Conservation (phyloP, 2,329 filamentous ascomycete species). For the Aureobasidium sp. region DNA sequence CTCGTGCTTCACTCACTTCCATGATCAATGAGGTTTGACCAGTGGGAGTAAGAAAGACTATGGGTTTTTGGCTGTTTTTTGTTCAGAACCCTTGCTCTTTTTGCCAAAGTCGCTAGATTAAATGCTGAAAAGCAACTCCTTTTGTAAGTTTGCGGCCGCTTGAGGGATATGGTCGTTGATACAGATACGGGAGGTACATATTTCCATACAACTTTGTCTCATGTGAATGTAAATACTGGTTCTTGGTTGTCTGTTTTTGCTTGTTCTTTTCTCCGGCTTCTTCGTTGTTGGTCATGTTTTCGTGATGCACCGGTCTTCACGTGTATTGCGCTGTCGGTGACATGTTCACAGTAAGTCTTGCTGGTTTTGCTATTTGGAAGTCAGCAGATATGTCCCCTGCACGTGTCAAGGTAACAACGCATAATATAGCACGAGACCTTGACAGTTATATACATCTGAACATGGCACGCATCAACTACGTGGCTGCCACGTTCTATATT, state of each 20-base stretch:
- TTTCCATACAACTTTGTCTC: no score
- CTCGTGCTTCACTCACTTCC: neutral
- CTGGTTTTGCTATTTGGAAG: neutral
- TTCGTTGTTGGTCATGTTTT: no score
- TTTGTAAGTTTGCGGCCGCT: slow-evolving; percentile 7
- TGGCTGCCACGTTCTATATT: neutral
- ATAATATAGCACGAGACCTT: neutral
- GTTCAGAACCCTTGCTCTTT: neutral
- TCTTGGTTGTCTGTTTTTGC: no score
- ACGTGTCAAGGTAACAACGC: neutral
- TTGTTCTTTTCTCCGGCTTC: no score
- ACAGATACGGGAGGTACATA: slow-evolving; percentile 15
- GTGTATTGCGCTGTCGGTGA: no score
- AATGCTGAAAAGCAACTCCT: neutral
- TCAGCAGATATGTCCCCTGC: neutral
- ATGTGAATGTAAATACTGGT: no score
- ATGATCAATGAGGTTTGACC: neutral
- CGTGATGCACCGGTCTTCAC: no score
- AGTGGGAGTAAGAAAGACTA: neutral
- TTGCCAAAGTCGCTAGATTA: neutral
- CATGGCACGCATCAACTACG: neutral
- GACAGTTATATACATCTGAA: neutral
- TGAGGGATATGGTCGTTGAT: slow-evolving; percentile 5
- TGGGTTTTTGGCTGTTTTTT: neutral
- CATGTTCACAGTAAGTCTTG: no score